Base-by-base conservation (phyloP, 2,329 filamentous ascomycete species). In the Venturia pyrina region DNA sequence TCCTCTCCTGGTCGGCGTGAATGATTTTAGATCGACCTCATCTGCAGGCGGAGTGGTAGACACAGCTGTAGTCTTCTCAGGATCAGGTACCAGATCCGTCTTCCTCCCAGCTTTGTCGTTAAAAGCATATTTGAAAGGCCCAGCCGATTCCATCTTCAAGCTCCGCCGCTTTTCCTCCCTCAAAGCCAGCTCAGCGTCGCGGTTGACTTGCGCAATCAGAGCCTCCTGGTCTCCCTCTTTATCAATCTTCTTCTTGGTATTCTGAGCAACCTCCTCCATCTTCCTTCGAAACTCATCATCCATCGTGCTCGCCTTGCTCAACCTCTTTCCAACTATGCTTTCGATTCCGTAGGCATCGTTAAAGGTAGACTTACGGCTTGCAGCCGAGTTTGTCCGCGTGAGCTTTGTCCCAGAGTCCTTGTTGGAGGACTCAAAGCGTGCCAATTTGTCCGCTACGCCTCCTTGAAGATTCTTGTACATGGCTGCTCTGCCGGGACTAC, bases 381-480 rank as follows among this genome's bases (percentile, higher is more conserved):
- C n/a, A 48, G 8, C 24, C 19, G 64, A 66, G 15, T 66, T 56
- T 15, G 56, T 34, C 21, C 64, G 19, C 13, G 40, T n/a, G 19
- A 50, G 24, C 3, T 8, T 10, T 59, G 32, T 21, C 15, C 53
- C 53, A 37, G 53, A 59, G 11, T 32, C 56, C 21, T 46, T 62
- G n/a, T 62, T 66, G 19, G 63, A 43, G 13, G 37, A 44, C 43
- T 66, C 65, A 41, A 66, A 66, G 13, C 43, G 21, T 17, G 37
- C 32, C 3, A 66, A n/a, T 21, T 66, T 66, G n/a, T 56, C 65
- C 21, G 59, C 61, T 21, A 66, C 65, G n/a, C 65, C 65, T 19
- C 65, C 65, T 64, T 66, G 43, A 6, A 66, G 46, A 19, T 66
- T 66, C 17, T 63, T 56, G 24, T 66, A 44, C 56, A 62, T 53